Conservation (phyloP, 345 rosid genomes). For the Gossypium ekmanianum region DNA sequence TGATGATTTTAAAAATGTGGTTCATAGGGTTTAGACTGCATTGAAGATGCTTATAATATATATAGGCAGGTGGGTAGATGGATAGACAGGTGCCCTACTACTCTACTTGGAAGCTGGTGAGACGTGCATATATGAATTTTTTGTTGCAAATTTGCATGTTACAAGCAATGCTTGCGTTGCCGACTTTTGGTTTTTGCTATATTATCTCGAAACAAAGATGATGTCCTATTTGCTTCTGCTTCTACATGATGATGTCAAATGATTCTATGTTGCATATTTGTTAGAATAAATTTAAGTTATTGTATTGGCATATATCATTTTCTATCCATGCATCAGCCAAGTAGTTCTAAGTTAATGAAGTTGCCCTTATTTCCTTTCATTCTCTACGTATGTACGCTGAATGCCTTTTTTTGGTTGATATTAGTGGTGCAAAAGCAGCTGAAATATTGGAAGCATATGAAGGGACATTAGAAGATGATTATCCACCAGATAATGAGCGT, state of each 20-base stretch:
- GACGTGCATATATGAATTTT: background rate
- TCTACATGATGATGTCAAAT: background rate
- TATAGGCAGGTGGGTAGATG: background rate
- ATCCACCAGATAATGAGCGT: slow-evolving; percentile 96
- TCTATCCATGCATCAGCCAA: background rate
- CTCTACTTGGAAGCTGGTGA: background rate
- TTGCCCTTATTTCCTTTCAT: background rate
- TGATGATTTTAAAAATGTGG: background rate
- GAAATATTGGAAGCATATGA: slow-evolving; percentile 98
- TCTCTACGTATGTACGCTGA: background rate
- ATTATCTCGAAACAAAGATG: background rate
- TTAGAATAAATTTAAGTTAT: background rate
- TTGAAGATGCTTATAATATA: background rate
- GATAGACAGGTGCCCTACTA: background rate
- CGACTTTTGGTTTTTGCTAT: background rate
- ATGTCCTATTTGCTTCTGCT: background rate
- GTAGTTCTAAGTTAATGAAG: background rate
- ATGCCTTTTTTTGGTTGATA: slow-evolving; percentile 17
- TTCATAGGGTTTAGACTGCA: slow-evolving; percentile 2
- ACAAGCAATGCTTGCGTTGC: background rate
- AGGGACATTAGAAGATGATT: slow-evolving; percentile 97
- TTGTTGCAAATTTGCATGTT: background rate
- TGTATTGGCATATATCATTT: background rate
- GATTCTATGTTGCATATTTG: background rate
- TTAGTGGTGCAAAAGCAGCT: slow-evolving; percentile 88